Conservation (phyloP, 169 alveolate species). For the Plasmodium cynomolgi region DNA sequence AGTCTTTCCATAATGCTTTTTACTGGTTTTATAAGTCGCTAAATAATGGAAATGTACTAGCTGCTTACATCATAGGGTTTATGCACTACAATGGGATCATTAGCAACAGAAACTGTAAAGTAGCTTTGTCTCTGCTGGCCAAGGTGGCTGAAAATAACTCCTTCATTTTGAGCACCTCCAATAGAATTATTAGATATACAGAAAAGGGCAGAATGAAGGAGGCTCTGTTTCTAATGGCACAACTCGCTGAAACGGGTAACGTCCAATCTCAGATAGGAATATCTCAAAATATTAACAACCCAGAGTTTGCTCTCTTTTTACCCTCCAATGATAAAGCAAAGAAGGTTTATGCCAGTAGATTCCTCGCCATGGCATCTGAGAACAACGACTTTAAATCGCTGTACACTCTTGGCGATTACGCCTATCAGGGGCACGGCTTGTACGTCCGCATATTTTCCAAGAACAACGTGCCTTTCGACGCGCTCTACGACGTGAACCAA, state of each 20-base stretch:
- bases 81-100: conserved; percentile 71
- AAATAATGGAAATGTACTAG: conserved; percentile 63
- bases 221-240: conserved; percentile 59
- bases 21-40: conserved; percentile 60
- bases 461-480: conserved; percentile 11
- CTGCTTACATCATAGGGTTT: conserved; percentile 52
- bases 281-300: conserved; percentile 11
- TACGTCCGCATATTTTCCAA: conserved; percentile 18
- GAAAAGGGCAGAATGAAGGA: conserved; percentile 69
- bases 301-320: conserved; percentile 24
- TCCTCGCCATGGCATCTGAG: conserved; percentile 70
- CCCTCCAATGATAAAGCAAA: conserved; percentile 45
- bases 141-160: conserved; percentile 65
- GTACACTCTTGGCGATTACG: conserved; percentile 63
- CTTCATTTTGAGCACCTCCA: conserved; percentile 41
- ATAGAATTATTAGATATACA: conserved; percentile 53
- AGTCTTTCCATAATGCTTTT: conserved; percentile 56
- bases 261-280: conserved; percentile 43
- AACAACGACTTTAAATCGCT: conserved; percentile 35
- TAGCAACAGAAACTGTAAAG: conserved; percentile 29
- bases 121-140: conserved; percentile 50
- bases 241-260: conserved; percentile 67
- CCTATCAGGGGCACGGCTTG: conserved; percentile 49
- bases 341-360: conserved; percentile 67
- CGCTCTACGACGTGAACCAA: not conserved